Percentiles rank a stretch among this genome's conserved stretches.
Evolutionary conservation across 2,329 filamentous ascomycete species (phyloP).

Genomic region (Ophiosphaerella narmari): DNA sequence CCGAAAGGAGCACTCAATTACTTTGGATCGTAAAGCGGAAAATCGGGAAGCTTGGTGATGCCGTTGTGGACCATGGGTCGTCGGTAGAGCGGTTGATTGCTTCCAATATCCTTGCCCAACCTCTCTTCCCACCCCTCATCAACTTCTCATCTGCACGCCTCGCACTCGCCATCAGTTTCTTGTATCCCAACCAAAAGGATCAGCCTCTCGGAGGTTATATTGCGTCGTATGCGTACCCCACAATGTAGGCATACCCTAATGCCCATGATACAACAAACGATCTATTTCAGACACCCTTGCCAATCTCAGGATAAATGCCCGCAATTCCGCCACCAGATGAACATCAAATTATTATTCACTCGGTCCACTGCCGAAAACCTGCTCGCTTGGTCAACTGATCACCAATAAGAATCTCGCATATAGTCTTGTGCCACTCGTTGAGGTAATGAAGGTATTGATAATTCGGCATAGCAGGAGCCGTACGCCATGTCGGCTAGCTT

Average conservation of each 20-base stretch:
- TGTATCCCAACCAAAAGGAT: background rate
- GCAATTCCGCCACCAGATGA: background rate
- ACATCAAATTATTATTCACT: background rate
- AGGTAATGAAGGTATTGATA: slow-evolving; percentile 11
- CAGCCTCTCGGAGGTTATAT: slow-evolving; percentile 8
- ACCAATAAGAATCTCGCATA: slow-evolving; percentile 3
- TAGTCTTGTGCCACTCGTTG: slow-evolving; percentile 10
- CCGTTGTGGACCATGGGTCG: too few relatives aligned
- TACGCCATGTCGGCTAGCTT: slow-evolving; percentile 8
- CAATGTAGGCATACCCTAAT: background rate
- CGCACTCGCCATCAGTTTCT: background rate
- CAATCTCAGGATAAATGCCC: background rate
- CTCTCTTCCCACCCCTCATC: too few relatives aligned
- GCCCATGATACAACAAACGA: too few relatives aligned
- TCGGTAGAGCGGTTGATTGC: too few relatives aligned
- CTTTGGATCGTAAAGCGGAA: too few relatives aligned
- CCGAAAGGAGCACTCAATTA: too few relatives aligned
- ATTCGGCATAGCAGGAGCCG: slow-evolving; percentile 7
- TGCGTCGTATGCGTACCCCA: slow-evolving; percentile 8
- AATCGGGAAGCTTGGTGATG: too few relatives aligned
- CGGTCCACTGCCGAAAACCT: background rate
- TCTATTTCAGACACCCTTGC: background rate
- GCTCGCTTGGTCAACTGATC: background rate
- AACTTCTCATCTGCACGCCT: background rate
- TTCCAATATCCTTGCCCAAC: too few relatives aligned